phyloP scores from a whole-genome alignment of 139 green algal genomes.

The Mesotaenium endlicherianum region DNA sequence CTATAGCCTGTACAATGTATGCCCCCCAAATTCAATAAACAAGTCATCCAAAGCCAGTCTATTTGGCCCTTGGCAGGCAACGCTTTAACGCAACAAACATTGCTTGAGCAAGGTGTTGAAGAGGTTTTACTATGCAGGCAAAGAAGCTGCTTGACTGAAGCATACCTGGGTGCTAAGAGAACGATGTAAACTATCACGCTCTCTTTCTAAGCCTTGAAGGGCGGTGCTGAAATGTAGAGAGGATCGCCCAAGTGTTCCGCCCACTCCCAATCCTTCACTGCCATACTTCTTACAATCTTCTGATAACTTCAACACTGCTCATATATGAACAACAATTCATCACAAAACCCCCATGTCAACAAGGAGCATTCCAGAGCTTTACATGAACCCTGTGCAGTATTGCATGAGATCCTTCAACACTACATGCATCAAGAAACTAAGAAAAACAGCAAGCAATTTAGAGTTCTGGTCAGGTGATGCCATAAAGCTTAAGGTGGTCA shows the following conservation, averaged over 20 bases:
- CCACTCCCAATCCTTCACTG: background rate
- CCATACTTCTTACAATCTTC: constrained; percentile 38
- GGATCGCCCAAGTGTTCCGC: background rate
- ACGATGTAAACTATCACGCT: constrained; percentile 33
- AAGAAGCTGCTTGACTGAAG: background rate
- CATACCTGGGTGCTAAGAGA: constrained; percentile 12
- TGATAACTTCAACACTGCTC: too few relatives aligned
- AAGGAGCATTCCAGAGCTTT: too few relatives aligned
- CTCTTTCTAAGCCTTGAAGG: constrained; percentile 8
- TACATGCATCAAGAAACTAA: too few relatives aligned
- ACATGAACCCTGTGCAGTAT: too few relatives aligned
- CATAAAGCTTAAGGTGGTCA: too few relatives aligned
- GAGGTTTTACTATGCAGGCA: background rate
- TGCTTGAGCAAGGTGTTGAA: background rate
- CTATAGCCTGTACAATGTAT: too few relatives aligned
- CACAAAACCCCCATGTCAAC: too few relatives aligned
- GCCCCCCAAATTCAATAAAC: constrained; percentile 7
- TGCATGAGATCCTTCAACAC: too few relatives aligned
- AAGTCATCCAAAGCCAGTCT: background rate
- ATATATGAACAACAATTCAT: too few relatives aligned
- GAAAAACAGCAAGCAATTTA: too few relatives aligned
- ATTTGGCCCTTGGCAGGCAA: background rate
- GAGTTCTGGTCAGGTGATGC: too few relatives aligned
- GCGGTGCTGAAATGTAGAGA: constrained; percentile 20
- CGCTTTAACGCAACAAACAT: background rate